Conservation (phyloP, 257 asterid species). For the Gardenia jasminoides region DNA sequence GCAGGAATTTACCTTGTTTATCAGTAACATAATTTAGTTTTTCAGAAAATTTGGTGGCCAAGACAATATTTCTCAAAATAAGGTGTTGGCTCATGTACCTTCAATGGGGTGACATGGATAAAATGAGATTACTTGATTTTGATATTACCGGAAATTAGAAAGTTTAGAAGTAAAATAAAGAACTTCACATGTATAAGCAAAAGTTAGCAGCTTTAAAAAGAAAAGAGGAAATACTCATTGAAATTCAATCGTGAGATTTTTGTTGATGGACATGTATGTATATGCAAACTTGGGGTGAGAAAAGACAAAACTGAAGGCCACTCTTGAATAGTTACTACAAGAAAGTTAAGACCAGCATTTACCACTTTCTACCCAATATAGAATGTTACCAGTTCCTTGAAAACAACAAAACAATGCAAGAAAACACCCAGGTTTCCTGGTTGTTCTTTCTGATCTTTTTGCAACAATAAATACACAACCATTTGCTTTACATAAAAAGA, state of each 20-base stretch:
- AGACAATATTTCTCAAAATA: not conserved
- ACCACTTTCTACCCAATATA: not conserved
- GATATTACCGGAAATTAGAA: not conserved
- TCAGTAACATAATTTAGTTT: not conserved
- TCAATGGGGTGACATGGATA: not conserved
- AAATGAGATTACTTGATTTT: not conserved
- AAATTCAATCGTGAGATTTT: not conserved
- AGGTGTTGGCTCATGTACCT: not conserved
- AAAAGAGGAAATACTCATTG: not conserved
- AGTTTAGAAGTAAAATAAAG: not conserved
- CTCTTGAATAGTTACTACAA: not conserved
- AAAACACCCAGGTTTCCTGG: not conserved
- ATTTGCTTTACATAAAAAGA: not conserved
- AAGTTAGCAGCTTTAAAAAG: not conserved
- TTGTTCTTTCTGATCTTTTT: not conserved
- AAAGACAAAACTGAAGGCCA: not conserved
- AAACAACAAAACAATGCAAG: not conserved
- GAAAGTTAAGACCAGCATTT: not conserved
- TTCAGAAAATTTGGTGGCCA: not conserved
- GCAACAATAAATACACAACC: slow-evolving; percentile 1
- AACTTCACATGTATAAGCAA: not conserved
- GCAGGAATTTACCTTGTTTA: not conserved
- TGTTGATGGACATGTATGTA: not conserved
- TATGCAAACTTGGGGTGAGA: not conserved
- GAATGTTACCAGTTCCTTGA: not conserved